Percentiles rank a stretch among this genome's conserved stretches.
Conservation (phyloP, 345 rosid genomes). For the Bruguiera gymnorhiza region DNA sequence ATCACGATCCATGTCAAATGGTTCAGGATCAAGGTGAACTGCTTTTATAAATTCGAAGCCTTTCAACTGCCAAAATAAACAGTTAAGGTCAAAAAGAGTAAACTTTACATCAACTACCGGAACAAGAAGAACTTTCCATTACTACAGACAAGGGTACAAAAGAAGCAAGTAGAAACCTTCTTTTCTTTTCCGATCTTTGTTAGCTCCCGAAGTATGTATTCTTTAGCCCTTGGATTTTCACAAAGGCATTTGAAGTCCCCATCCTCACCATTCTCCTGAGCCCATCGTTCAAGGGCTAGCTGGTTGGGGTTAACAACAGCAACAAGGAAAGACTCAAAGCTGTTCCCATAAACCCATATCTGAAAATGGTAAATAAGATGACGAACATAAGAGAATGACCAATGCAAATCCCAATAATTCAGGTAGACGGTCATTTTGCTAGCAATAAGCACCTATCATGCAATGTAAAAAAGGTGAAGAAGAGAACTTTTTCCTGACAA, state of each 20-base stretch:
- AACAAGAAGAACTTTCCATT: neutral
- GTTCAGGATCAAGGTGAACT: constrained; percentile 73
- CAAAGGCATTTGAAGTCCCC: constrained; percentile 75
- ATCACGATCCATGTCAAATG: constrained; percentile 85
- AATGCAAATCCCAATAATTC: neutral
- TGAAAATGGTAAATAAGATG: constrained; percentile 29
- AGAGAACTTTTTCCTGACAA: too few relatives aligned
- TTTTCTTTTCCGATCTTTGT: constrained; percentile 66
- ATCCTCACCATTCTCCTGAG: constrained; percentile 51
- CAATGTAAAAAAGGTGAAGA: too few relatives aligned
- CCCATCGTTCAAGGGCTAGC: constrained; percentile 81
- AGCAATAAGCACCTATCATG: too few relatives aligned
- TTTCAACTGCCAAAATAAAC: constrained; percentile 55
- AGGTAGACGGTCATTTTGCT: neutral
- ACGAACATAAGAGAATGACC: neutral
- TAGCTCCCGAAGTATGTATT: constrained; percentile 67
- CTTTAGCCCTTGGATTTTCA: constrained; percentile 61
- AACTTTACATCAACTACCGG: neutral
- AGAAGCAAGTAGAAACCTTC: constrained; percentile 44
- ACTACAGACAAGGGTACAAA: neutral
- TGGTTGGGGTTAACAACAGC: constrained; percentile 82
- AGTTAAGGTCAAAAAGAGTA: neutral
- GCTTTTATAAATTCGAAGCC: constrained; percentile 85
- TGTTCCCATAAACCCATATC: constrained; percentile 96
- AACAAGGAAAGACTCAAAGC: constrained; percentile 86